Base-by-base conservation (phyloP, 768 basidiomycete species). In the Chalciporus pseudorubinellus region DNA sequence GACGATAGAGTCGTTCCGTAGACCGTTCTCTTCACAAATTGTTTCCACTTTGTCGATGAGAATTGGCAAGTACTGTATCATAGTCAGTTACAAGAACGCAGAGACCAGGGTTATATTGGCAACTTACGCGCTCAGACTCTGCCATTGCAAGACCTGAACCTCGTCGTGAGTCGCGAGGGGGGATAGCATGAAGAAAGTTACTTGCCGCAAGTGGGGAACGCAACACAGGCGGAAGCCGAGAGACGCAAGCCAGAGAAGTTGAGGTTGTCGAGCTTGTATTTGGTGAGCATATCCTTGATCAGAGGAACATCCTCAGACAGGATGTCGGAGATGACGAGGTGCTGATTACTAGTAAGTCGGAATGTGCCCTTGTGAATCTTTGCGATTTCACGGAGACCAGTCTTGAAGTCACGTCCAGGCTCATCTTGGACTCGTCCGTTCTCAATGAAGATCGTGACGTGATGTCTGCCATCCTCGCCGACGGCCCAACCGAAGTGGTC, bases 361-460 rank as follows among this genome's bases (percentile, higher is more conserved):
- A 98, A 98, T 7, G 81, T 77, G 45, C 97, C 97, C 77, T 92
- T 93, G 81, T 95, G 94, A 6, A 93, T 73, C 72, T 89, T 87
- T 41, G 97, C 97, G 55, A 99, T 92, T 72, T 95, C 94, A 42
- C 84, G 79, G 49, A 99, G 73, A 29, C 90, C 95, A 6, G 89
- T 84, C 79, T 98, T 98, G 84, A 92, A 98, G 57, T 91, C 84
- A 47, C 82, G 81, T 19, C 81, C 89, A 12, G 92, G 86, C 68
- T 94, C 92, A 69, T 98, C 94, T 69, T 93, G 86, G n/a, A 99
- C 81, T 19, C 95, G 90, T 18, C 97, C 95, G 63, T 99, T 99
- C 75, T 99, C 97, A 68, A 99, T 89, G 71, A 94, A 98, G 69
- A 88, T 76, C 45, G 87, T 92, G 70, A 93, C 94, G 69, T 98